Conservation (phyloP, 768 basidiomycete genomes). For the Cystofilobasidium bisporidii region DNA sequence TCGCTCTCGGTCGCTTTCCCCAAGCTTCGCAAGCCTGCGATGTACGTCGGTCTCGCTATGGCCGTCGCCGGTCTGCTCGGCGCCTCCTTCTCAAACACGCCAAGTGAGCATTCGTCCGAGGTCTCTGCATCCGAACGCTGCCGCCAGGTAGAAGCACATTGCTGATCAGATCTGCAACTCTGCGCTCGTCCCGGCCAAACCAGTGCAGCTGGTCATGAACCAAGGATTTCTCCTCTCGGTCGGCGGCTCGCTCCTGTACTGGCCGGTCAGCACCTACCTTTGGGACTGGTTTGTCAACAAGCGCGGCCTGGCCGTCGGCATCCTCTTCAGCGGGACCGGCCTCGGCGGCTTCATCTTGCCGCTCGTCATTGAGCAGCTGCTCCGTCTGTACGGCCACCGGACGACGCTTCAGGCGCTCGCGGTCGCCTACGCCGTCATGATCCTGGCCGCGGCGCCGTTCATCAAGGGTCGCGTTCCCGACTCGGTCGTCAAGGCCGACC, state of each 20-base stretch:
- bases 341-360: constrained; percentile 6
- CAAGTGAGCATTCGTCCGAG: too few species aligned
- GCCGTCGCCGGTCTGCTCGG: not conserved
- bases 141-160: too few species aligned
- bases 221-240: not conserved
- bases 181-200: too few species aligned
- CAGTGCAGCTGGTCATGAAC: constrained; percentile 4
- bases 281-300: constrained; percentile 6
- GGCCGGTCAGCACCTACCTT: not conserved
- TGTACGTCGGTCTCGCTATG: not conserved
- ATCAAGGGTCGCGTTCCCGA: constrained; percentile 8
- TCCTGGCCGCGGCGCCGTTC: not conserved
- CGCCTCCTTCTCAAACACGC: not conserved
- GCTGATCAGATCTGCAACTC: too few species aligned
- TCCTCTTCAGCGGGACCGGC: constrained; percentile 9
- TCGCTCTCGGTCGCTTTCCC: not conserved
- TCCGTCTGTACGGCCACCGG: not conserved
- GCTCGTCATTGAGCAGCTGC: not conserved
- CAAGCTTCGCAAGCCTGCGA: not conserved
- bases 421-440: not conserved
- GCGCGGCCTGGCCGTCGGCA: constrained; percentile 3
- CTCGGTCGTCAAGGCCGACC: not conserved
- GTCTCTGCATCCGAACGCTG: too few species aligned
- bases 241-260: constrained; percentile 5
- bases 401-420: constrained; percentile 4